Percentiles rank a stretch among this genome's conserved stretches.
These are phyloP conservation scores for Malassezia japonica DNA, from an alignment of 1,284 basidiomycete species.

Conservation along the genomic window DNA sequence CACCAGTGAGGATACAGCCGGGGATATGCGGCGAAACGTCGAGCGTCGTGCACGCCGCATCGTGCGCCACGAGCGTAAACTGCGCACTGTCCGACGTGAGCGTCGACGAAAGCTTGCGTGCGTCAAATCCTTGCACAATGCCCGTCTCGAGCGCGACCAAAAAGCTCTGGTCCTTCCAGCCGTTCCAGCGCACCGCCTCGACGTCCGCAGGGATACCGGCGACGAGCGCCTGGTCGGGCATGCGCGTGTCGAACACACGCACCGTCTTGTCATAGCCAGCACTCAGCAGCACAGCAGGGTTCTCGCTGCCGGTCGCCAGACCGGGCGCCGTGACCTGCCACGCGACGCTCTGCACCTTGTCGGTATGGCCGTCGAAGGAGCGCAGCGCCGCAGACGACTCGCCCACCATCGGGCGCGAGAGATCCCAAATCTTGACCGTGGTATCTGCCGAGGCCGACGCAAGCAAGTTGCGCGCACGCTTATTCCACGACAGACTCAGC, in stretches of 20 bases:
- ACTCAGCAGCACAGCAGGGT: conserved; percentile 77
- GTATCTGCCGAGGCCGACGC: conserved; percentile 86
- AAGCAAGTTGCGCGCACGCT: conserved; percentile 73
- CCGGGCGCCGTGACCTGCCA: conserved; percentile 60
- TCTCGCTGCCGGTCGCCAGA: conserved; percentile 15
- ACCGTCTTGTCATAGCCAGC: conserved; percentile 91
- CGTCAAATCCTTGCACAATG: conserved; percentile 69
- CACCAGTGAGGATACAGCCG: conserved; percentile 83
- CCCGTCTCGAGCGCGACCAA: conserved; percentile 58
- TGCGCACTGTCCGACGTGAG: conserved; percentile 50
- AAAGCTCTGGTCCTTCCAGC: conserved; percentile 76
- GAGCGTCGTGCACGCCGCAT: conserved; percentile 80
- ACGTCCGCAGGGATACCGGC: conserved; percentile 78
- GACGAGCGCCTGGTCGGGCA: conserved; percentile 66
- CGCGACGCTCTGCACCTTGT: conserved; percentile 94
- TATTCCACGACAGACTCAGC: conserved; percentile 84
- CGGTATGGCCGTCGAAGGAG: conserved; percentile 72
- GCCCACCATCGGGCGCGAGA: conserved; percentile 59
- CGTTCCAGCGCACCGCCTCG: conserved; percentile 89
- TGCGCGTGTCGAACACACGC: conserved; percentile 79
- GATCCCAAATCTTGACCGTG: conserved; percentile 96
- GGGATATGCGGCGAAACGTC: conserved; percentile 85
- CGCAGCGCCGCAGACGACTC: conserved; percentile 58
- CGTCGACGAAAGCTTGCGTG: conserved; percentile 61
- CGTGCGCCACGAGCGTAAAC: conserved; percentile 88